These are phyloP conservation scores for Plasmopara muralis DNA, from an alignment of 352 stramenopile genomes.

Conservation along the genomic window DNA sequence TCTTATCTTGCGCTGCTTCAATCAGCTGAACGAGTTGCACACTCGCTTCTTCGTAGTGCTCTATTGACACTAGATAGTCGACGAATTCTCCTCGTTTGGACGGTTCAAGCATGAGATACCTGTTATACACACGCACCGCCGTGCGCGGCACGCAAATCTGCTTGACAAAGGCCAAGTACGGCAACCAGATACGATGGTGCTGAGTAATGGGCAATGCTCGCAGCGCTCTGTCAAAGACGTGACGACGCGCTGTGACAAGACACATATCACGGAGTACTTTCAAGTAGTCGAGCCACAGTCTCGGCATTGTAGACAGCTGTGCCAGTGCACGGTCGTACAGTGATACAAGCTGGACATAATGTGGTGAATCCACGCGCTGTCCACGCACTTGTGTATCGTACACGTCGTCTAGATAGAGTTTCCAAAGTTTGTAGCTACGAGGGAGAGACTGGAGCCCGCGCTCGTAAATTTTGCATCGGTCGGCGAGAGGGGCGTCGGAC, in stretches of 20 bases:
- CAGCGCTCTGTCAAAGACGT: slow-evolving; percentile 93
- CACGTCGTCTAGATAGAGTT: slow-evolving; percentile 74
- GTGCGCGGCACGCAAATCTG: slow-evolving; percentile 65
- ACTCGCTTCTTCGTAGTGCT: slow-evolving; percentile 78
- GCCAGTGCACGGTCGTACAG: slow-evolving; percentile 88
- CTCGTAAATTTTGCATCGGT: slow-evolving; percentile 75
- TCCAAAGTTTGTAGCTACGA: slow-evolving; percentile 95
- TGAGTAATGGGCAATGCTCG: slow-evolving; percentile 96
- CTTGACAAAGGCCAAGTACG: slow-evolving; percentile 89
- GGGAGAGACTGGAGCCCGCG: slow-evolving; percentile 79
- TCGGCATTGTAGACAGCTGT: slow-evolving; percentile 94
- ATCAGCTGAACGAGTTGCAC: slow-evolving; percentile 76
- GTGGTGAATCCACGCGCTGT: slow-evolving; percentile 45
- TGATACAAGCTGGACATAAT: slow-evolving; percentile 31
- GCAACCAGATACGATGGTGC: slow-evolving; percentile 94
- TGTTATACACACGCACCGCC: slow-evolving; percentile 78
- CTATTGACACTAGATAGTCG: slow-evolving; percentile 64
- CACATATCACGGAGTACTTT: slow-evolving; percentile 68
- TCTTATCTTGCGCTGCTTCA: slow-evolving; percentile 46
- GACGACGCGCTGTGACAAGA: slow-evolving; percentile 71
- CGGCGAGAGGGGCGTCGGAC: slow-evolving; percentile 15
- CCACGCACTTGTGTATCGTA: slow-evolving; percentile 59
- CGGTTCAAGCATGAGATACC: slow-evolving; percentile 85
- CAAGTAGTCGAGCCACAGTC: slow-evolving; percentile 93
- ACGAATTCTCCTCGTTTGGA: slow-evolving; percentile 66